phyloP scores from a whole-genome alignment of 495 filamentous ascomycete species.

The Penicillium arizonense region DNA sequence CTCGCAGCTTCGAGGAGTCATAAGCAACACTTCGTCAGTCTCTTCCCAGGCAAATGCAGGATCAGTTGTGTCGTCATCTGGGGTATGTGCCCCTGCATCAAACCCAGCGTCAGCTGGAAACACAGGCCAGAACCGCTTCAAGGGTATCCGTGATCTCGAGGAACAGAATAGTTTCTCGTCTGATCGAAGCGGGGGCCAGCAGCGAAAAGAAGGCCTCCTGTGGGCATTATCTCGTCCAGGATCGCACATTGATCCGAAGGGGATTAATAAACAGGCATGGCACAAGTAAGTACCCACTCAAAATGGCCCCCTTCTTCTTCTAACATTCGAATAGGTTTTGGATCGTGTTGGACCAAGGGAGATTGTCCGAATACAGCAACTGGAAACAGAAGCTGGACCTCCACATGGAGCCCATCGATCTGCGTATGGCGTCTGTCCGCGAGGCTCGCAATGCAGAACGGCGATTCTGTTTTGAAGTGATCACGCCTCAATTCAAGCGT shows the following conservation, averaged over 20 bases:
- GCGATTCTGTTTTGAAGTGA: constrained; percentile 97
- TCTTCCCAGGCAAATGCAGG: constrained; percentile 44
- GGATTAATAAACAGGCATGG: constrained; percentile 95
- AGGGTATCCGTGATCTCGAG: constrained; percentile 85
- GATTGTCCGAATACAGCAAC: constrained; percentile 96
- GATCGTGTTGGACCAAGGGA: constrained; percentile 96
- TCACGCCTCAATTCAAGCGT: constrained; percentile 93
- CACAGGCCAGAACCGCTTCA: constrained; percentile 67
- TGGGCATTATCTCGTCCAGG: constrained; percentile 94
- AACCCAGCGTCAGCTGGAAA: constrained; percentile 34
- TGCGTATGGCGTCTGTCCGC: constrained; percentile 93
- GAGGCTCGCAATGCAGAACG: constrained; percentile 93
- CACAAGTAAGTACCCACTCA: constrained; percentile 76
- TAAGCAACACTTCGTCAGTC: constrained; percentile 47
- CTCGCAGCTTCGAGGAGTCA: constrained; percentile 56
- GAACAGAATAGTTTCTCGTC: constrained; percentile 61
- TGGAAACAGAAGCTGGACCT: constrained; percentile 97
- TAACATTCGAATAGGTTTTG: constrained; percentile 66
- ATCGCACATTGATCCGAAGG: constrained; percentile 91
- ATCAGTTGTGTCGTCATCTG: constrained; percentile 29
- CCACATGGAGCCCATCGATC: constrained; percentile 97
- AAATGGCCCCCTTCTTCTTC: constrained; percentile 1
- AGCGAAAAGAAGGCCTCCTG: constrained; percentile 86
- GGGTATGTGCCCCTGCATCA: constrained; percentile 28
- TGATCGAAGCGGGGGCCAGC: constrained; percentile 47